phyloP scores from a whole-genome alignment of 2,329 filamentous ascomycete genomes.

The Cladosporium colombiae region DNA sequence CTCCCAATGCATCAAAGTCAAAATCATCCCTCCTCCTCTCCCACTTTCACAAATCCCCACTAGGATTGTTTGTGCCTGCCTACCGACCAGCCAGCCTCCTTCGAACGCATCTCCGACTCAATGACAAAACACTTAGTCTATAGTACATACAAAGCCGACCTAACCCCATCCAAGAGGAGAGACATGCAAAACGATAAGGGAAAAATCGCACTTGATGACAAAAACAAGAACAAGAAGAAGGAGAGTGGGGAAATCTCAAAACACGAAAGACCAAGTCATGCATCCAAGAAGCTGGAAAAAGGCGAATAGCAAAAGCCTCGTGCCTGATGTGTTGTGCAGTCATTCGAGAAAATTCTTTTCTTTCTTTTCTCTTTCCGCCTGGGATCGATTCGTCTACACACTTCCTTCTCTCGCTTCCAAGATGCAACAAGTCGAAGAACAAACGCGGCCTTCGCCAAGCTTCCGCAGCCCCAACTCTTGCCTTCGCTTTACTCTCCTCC shows the following conservation, averaged over 20 bases:
- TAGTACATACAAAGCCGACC: too few species aligned
- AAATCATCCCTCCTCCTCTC: too few species aligned
- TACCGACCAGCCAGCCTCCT: neutral
- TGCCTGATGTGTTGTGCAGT: too few species aligned
- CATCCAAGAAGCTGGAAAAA: neutral
- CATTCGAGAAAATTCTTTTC: neutral
- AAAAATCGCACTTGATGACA: neutral
- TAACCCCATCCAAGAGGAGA: neutral
- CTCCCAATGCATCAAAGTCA: too few species aligned
- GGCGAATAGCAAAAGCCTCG: neutral
- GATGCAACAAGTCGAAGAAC: neutral
- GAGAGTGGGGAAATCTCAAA: neutral
- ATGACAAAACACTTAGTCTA: too few species aligned
- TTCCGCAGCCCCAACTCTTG: too few species aligned
- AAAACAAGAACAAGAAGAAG: neutral
- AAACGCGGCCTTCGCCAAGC: neutral
- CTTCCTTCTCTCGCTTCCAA: neutral
- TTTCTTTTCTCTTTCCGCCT: neutral
- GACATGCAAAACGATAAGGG: neutral
- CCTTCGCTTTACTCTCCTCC: neutral
- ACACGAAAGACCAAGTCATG: neutral
- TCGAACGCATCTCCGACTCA: neutral
- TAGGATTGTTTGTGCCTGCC: neutral
- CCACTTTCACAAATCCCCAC: too few species aligned
- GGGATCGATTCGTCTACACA: neutral